Conservation (phyloP, 306 rosid genomes). For the Acacia acuminata region DNA sequence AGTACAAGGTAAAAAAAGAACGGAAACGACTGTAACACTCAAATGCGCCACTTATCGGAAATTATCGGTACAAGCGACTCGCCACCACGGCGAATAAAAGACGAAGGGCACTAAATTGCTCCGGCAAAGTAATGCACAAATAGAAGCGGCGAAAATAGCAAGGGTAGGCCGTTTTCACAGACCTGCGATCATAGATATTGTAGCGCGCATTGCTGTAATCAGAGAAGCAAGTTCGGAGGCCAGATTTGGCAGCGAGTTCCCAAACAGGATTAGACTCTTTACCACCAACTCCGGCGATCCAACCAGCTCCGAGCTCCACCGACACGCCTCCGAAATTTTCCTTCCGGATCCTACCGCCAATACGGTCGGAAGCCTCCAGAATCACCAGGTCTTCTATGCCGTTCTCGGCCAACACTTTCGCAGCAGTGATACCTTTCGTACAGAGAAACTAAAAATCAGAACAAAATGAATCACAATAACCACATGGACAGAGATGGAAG, state of each 20-base stretch:
- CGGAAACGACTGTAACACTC: background rate
- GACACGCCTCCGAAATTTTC: conserved; percentile 79
- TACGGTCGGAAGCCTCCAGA: conserved; percentile 88
- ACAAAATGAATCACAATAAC: conserved; percentile 14
- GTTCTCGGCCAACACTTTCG: conserved; percentile 73
- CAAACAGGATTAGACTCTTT: conserved; percentile 75
- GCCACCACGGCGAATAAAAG: background rate
- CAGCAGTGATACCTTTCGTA: conserved; percentile 71
- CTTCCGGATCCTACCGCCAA: conserved; percentile 89
- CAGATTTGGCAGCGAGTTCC: conserved; percentile 76
- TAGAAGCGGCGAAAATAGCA: background rate
- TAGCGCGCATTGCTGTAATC: conserved; percentile 93
- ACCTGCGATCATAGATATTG: conserved; percentile 92
- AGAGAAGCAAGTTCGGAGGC: conserved; percentile 82
- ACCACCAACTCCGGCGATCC: conserved; percentile 98
- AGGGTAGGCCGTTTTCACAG: background rate
- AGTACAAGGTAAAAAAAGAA: background rate
- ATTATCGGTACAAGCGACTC: background rate
- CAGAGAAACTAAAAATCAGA: background rate
- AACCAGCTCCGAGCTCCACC: conserved; percentile 98
- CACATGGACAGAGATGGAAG: background rate
- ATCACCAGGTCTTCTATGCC: conserved; percentile 77
- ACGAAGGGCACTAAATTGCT: background rate
- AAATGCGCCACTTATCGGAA: background rate
- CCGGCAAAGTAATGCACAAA: background rate